Base-by-base conservation (phyloP, 2,329 filamentous ascomycete species). In the Nannizziopsis barbatae region DNA sequence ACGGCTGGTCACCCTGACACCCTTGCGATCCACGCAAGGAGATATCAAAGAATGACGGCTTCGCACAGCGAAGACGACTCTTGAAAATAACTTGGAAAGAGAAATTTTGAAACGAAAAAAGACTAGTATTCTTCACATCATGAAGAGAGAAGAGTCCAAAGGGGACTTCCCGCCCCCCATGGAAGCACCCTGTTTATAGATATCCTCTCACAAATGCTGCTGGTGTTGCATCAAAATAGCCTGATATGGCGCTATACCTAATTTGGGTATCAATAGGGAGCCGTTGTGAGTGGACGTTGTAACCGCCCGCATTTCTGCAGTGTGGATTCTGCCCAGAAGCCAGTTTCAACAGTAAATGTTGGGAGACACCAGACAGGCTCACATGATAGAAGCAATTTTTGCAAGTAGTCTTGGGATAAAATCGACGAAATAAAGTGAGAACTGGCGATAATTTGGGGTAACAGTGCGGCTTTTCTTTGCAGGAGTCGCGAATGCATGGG, bases 221-320 rank as follows among this genome's bases (percentile, higher is more conserved):
- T 47, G 9, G 9, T 33, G 36, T 35, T 33, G 20, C 36, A 35
- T 40, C 36, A 15, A 20, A 20, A 40, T 18, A 27, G 22, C 11
- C 37, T 41, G 42, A 45, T 50, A 50, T 45, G 9, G 27, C 14
- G 17, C 48, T 46, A 45, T 46, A 45, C 48, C 48, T 18, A 32
- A 50, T 50, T 46, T 42, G 42, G 41, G 42, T 44, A 20, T 50
- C 42, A 50, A 50, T 50, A 50, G 32, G 48, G 48, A 41, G 3
- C 31, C n/a, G 11, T 14, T 46, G 41, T 50, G 48, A 46, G 42
- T 46, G 48, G 41, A n/a, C 17, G 42, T 50, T 7, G 17, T 50
- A 45, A 46, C 36, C 48, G 48, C 48, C 22, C 37, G 37, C 2
- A n/a, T 6, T 42, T 46, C 30, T 27, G 32, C 27, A 11, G 33